phyloP scores from a whole-genome alignment of 805 yeast genomes.

The Candida quercuum region DNA sequence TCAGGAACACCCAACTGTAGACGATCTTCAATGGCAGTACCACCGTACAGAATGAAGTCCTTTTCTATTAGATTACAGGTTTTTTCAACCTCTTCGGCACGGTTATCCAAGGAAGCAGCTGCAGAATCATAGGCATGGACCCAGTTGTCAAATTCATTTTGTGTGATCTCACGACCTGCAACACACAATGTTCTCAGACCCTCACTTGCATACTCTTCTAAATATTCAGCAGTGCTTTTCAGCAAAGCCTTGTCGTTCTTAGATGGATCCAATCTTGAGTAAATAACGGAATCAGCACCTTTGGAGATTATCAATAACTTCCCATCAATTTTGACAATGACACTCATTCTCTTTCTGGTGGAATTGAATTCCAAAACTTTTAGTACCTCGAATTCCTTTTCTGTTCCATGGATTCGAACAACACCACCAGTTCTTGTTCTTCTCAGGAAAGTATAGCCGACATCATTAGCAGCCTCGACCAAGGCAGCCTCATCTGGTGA shows the following conservation, averaged over 20 bases:
- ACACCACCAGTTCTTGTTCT: slow-evolving; percentile 65
- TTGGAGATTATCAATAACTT: slow-evolving; percentile 68
- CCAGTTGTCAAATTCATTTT: slow-evolving; percentile 64
- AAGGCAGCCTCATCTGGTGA: slow-evolving; percentile 89
- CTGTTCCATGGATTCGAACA: slow-evolving; percentile 63
- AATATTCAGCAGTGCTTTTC: slow-evolving; percentile 61
- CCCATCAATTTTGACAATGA: slow-evolving; percentile 61
- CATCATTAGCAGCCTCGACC: slow-evolving; percentile 74
- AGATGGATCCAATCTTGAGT: slow-evolving; percentile 48
- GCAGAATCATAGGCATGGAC: slow-evolving; percentile 57
- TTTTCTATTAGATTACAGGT: slow-evolving; percentile 72
- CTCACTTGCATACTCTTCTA: slow-evolving; percentile 77
- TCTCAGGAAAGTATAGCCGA: slow-evolving; percentile 63
- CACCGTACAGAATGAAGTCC: slow-evolving; percentile 63
- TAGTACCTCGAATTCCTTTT: slow-evolving; percentile 65
- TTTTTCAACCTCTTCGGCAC: slow-evolving; percentile 70
- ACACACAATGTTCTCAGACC: slow-evolving; percentile 80
- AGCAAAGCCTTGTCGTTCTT: slow-evolving; percentile 43
- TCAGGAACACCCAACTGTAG: slow-evolving; percentile 94
- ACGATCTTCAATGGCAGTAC: slow-evolving; percentile 93
- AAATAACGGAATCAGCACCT: slow-evolving; percentile 82
- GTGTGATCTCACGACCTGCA: slow-evolving; percentile 61
- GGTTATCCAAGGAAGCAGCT: slow-evolving; percentile 52
- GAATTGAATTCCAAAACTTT: slow-evolving; percentile 76
- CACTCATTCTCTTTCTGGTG: slow-evolving; percentile 85